Percentiles rank a stretch among this genome's conserved stretches.
Conservation (phyloP, 345 rosid genomes). For the Gossypium herbaceum region DNA sequence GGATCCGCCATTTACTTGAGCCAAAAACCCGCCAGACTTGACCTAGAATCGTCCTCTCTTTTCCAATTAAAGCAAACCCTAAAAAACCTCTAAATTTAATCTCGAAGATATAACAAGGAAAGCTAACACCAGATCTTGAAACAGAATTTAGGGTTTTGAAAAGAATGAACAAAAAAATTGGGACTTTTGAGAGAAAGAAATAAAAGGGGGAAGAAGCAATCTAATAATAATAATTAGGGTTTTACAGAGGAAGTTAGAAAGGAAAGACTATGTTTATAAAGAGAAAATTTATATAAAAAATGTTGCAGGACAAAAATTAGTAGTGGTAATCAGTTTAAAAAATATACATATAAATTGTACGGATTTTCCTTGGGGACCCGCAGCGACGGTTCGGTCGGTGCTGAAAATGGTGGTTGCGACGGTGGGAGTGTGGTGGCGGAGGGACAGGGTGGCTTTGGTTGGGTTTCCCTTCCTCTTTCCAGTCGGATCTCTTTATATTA, state of each 20-base stretch:
- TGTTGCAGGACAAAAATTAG: neutral
- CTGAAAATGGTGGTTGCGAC: neutral
- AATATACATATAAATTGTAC: neutral
- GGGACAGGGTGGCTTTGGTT: neutral
- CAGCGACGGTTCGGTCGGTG: neutral
- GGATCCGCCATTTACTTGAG: slow-evolving; percentile 66
- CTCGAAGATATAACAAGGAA: neutral
- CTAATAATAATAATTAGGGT: slow-evolving; percentile 34
- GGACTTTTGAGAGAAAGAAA: neutral
- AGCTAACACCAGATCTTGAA: slow-evolving; percentile 15
- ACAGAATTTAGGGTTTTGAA: slow-evolving; percentile 12
- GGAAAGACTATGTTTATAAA: neutral
- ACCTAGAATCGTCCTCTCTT: slow-evolving; percentile 17
- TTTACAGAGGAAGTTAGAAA: slow-evolving; percentile 4
- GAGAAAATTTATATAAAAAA: neutral
- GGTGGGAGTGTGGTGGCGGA: neutral
- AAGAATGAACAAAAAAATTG: neutral
- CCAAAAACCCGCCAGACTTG: slow-evolving; percentile 37
- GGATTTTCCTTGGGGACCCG: neutral
- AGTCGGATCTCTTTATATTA: neutral
- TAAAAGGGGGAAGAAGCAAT: neutral
- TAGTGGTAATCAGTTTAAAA: neutral
- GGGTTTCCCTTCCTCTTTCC: neutral
- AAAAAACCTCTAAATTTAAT: neutral
- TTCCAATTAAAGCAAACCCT: slow-evolving; percentile 26